Evolutionary conservation across 768 basidiomycete genomes (phyloP), one percentile per base, ranked within the genome.

Genomic region (Hygrocybe coccinea): DNA sequence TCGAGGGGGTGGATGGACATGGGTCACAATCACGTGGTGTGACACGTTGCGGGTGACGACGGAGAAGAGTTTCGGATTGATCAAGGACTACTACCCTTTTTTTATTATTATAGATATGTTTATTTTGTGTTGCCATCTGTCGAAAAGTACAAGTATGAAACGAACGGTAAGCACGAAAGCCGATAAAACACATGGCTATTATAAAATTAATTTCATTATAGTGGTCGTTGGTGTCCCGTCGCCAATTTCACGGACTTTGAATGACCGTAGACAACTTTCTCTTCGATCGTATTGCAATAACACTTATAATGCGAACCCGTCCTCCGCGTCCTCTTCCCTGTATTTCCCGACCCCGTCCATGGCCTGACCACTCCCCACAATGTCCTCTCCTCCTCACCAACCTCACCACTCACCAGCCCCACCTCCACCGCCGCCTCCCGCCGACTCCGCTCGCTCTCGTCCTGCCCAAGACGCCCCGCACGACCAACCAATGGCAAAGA

Each of bases 1-100:
- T 95, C 91, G 60, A 97, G 93, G 4, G 86, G 76, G 57, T 75
- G 76, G 47, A 81, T 80, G 44, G 62, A 59, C 36, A 38, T 48
- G 24, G n/a, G 34, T 51, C 50, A 46, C 22, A 29, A 29, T 29
- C 29, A 29, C 29, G 29, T 29, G 29, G 3, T 8, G 29, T 29
- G 3, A 29, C 29, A 8, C 8, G 29, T 29, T 29, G 29, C 29
- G 29, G 8, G 29, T 3, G 29, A 29, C 4, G 3, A 21, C 39
- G 14, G 39, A 41, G 39, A n/a, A 15, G 39, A 41, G 15, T 15
- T 41, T 15, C 39, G 19, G 39, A 41, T 15, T 15, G 39, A 41
- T 41, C 39, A 41, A 41, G 39, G 39, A 11, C 29, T 8, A 29
- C n/a, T n/a, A 29, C 29, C 29, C 29, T 29, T 29, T 29, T 29